A percentile compares a stretch with the other conserved stretches of the same genome.
Conservation (phyloP, 1,284 basidiomycete genomes). For the Ceratobasidium sp. region DNA sequence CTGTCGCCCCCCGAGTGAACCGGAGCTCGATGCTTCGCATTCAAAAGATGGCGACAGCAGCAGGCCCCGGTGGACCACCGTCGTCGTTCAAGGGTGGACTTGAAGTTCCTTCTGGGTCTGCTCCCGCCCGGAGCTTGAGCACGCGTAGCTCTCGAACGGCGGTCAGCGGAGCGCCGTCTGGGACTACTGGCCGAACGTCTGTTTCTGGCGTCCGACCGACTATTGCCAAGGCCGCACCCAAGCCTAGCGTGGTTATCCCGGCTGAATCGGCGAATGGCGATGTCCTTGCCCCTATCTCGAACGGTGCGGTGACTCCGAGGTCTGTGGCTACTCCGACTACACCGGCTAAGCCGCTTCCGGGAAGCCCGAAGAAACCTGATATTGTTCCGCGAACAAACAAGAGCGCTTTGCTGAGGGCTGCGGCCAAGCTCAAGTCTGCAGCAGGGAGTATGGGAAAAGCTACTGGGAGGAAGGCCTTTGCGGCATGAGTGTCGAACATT, state of each 20-base stretch:
- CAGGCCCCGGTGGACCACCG: conserved; percentile 59
- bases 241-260: conserved; percentile 38
- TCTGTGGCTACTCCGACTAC: conserved; percentile 8
- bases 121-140: conserved; percentile 27
- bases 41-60: conserved; percentile 58
- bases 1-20: conserved; percentile 74
- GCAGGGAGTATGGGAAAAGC: conserved; percentile 2
- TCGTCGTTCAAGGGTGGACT: conserved; percentile 50
- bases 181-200: conserved; percentile 48
- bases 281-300: conserved; percentile 34
- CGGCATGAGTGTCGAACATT: not conserved
- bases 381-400: conserved; percentile 78
- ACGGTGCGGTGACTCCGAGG: conserved; percentile 37
- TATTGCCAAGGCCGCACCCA: conserved; percentile 25
- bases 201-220: conserved; percentile 53
- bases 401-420: conserved; percentile 76
- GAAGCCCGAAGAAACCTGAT: conserved; percentile 39
- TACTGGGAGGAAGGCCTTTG: conserved; percentile 22
- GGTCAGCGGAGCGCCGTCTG: conserved; percentile 46
- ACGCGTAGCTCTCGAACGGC: conserved; percentile 27
- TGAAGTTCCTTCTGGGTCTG: conserved; percentile 20
- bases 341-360: conserved; percentile 16
- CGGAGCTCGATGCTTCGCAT: conserved; percentile 74
- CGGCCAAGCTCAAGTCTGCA: conserved; percentile 52
- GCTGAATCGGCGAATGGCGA: conserved; percentile 29